These are phyloP conservation scores for Cocos nucifera DNA, from an alignment of 176 grass and related monocot genomes.

Conservation along the genomic window DNA sequence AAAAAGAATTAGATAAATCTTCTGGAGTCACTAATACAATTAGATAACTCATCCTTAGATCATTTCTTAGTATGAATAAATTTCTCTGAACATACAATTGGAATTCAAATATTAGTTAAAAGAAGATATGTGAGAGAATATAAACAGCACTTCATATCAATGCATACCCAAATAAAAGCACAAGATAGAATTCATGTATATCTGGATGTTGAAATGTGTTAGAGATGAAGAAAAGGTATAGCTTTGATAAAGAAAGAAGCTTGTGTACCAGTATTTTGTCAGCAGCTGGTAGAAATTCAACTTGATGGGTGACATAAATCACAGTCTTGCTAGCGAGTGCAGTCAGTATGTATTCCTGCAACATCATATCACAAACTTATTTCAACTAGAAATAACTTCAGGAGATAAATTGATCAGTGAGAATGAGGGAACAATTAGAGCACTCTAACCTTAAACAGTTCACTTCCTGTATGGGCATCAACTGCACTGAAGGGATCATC, in stretches of 20 bases:
- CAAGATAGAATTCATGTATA: no score
- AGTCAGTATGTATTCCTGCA: constrained; percentile 86
- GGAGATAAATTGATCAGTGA: background rate
- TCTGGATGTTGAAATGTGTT: background rate
- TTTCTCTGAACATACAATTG: no score
- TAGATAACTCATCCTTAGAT: no score
- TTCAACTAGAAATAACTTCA: constrained; percentile 20
- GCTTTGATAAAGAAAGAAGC: background rate
- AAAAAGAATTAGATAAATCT: no score
- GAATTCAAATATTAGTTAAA: no score
- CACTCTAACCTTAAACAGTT: constrained; percentile 66
- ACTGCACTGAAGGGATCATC: constrained; percentile 99
- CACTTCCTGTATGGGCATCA: constrained; percentile 94
- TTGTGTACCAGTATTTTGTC: constrained; percentile 69
- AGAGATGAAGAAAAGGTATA: background rate
- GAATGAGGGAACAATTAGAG: background rate
- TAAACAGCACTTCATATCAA: no score
- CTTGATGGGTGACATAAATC: constrained; percentile 96
- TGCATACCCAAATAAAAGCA: no score
- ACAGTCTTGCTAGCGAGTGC: constrained; percentile 78
- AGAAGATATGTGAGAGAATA: no score
- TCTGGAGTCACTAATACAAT: no score
- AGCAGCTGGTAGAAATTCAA: constrained; percentile 94
- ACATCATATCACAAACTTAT: constrained; percentile 15
- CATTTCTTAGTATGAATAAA: no score